A percentile compares a stretch with the other conserved stretches of the same genome.
These are phyloP conservation scores for Phytophthora pisi DNA, from an alignment of 352 stramenopile species.

Conservation along the genomic window DNA sequence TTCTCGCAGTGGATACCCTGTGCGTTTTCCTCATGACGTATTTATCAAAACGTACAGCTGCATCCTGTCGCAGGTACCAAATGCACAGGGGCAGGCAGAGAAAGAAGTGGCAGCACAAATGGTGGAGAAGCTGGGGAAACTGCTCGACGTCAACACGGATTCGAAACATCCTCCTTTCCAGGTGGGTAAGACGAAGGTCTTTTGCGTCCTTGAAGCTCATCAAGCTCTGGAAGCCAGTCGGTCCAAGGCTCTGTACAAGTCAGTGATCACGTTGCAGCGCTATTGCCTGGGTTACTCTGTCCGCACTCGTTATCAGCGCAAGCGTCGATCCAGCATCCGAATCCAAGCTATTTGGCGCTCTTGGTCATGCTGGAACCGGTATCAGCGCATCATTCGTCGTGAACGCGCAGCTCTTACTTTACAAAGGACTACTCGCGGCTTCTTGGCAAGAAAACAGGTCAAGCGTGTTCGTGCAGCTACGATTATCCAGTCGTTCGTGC, in stretches of 20 bases:
- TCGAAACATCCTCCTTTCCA: conserved; percentile 70
- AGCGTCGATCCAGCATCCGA: conserved; percentile 51
- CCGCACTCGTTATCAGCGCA: conserved; percentile 52
- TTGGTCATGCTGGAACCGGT: conserved; percentile 51
- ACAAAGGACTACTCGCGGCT: conserved; percentile 56
- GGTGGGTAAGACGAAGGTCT: conserved; percentile 86
- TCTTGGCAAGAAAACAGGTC: conserved; percentile 47
- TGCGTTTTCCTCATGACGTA: conserved; percentile 93
- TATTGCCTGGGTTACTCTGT: conserved; percentile 74
- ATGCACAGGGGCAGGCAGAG: conserved; percentile 43
- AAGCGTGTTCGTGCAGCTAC: conserved; percentile 52
- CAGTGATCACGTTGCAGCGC: conserved; percentile 72
- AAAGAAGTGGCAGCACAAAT: conserved; percentile 61
- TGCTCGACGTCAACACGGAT: conserved; percentile 45
- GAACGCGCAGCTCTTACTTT: conserved; percentile 57
- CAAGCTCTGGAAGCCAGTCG: conserved; percentile 67
- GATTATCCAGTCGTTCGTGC: conserved; percentile 80
- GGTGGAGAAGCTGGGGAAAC: conserved; percentile 44
- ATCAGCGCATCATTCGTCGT: conserved; percentile 41
- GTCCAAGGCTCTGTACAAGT: conserved; percentile 71
- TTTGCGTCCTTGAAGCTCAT: conserved; percentile 73
- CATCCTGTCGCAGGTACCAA: conserved; percentile 58
- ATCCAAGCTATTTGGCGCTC: conserved; percentile 66
- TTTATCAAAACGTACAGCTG: conserved; percentile 91
- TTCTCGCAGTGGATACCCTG: conserved; percentile 90